These are phyloP conservation scores for Symbiodinium pilosum DNA, from an alignment of 73 alveolate genomes.

Conservation along the genomic window DNA sequence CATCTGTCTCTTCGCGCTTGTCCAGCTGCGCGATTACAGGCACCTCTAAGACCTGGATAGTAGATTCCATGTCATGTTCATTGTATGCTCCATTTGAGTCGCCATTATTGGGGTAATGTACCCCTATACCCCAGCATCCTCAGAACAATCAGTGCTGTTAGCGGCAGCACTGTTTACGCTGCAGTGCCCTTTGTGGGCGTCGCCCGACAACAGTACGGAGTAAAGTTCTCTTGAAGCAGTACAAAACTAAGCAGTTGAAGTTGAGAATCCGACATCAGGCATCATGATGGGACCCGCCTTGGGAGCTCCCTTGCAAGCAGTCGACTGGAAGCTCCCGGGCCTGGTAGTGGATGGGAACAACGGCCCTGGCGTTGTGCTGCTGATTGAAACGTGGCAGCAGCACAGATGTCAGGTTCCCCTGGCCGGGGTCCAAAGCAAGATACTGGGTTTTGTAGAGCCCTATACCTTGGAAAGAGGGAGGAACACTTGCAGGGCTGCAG, in stretches of 20 bases:
- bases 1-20: conserved; percentile 49
- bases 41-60: no score
- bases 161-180: background rate
- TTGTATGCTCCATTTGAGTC: no score
- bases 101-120: no score
- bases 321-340: conserved; percentile 35
- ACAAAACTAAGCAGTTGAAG: background rate
- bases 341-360: conserved; percentile 56
- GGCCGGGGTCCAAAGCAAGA: background rate
- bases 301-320: conserved; percentile 66
- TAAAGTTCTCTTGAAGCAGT: no score
- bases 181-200: no score
- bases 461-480: background rate
- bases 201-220: no score
- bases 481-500: background rate
- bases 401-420: background rate
- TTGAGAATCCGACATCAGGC: background rate
- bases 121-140: background rate
- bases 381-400: background rate
- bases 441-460: background rate
- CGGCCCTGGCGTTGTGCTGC: conserved; percentile 70
- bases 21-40: conserved; percentile 84
- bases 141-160: background rate
- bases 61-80: no score
- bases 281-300: conserved; percentile 83